Evolutionary conservation across 345 rosid genomes (phyloP), one percentile per base, ranked within the genome.

Genomic region (Aquilaria yunnanensis): DNA sequence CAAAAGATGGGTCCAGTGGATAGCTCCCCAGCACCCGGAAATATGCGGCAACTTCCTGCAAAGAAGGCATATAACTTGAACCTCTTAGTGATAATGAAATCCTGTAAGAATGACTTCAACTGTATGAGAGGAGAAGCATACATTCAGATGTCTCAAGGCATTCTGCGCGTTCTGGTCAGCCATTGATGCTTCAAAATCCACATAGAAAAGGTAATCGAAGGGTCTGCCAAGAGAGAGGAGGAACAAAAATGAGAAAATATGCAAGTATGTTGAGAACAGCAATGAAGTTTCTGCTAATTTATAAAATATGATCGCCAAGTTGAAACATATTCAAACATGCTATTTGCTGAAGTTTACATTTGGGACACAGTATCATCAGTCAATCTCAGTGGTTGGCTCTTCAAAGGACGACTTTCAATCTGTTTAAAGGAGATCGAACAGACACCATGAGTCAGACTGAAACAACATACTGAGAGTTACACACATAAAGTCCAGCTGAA

Each of bases 171-270:
- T 79, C 79, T 86, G 77, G 30, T 91, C 89, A 54, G 99, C 99
- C 97, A 90, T 94, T 34, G 99, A 94, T 72, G 96, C 92, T 72
- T 88, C 99, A 51, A 94, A 88, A 73, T 94, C 99, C 77, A 90
- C 97, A 65, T 90, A 88, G 77, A 94, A 94, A 54, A 90, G 85
- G 70, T 87, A 94, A 72, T 88, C 96, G 60, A 94, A 94, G 79
- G 79, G 83, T 70, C 99, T 85, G 41, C 12, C 14, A 49, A 13
- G 58, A 66, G 58, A 66, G 45, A 45, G 53, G 10, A 52, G 29
- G 29, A 52, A 23, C 23, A 12, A 51, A 7, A 52, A n/a, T 14
- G 10, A 52, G 29, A 37, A 37, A 37, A 5, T 5, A 87, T 52
- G 10, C 63, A 56, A 63, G 16, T 52, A 53, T 68, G 47, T 16